Percentiles rank a stretch among this genome's conserved stretches.
These are phyloP conservation scores for Schizonepeta tenuifolia DNA, from an alignment of 257 asterid species.

Conservation along the genomic window DNA sequence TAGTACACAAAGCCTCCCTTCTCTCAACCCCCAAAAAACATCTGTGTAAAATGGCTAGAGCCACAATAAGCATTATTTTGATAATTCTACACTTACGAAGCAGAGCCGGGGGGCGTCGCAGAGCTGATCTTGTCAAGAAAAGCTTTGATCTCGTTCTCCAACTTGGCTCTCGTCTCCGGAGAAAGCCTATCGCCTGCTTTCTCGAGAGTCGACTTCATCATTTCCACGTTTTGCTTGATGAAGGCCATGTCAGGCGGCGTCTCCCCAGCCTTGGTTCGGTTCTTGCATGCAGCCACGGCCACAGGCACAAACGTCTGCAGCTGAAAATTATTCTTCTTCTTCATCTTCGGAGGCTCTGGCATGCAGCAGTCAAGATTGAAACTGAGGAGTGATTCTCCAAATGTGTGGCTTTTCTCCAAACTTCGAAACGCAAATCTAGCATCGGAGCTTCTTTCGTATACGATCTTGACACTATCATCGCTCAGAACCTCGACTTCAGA, in stretches of 20 bases:
- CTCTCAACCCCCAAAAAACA: conserved; percentile 12
- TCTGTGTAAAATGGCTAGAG: not conserved
- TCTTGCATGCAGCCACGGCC: conserved; percentile 24
- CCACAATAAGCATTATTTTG: conserved; percentile 20
- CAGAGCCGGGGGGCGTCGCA: conserved; percentile 46
- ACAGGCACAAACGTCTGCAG: conserved; percentile 31
- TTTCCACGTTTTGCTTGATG: conserved; percentile 74
- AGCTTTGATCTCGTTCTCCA: conserved; percentile 71
- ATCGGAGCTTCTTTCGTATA: conserved; percentile 56
- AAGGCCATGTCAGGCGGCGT: conserved; percentile 47
- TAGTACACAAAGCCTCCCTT: conserved; percentile 16
- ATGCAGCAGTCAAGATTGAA: conserved; percentile 42
- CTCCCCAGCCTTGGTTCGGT: conserved; percentile 30
- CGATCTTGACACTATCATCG: conserved; percentile 46
- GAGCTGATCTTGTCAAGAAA: conserved; percentile 59
- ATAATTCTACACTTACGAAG: conserved; percentile 36
- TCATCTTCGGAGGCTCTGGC: conserved; percentile 30
- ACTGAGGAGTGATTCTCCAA: conserved; percentile 57
- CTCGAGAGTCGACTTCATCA: conserved; percentile 72
- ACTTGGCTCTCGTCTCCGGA: conserved; percentile 56
- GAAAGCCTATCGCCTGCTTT: conserved; percentile 64
- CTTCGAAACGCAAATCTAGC: conserved; percentile 61
- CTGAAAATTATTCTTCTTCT: conserved; percentile 22
- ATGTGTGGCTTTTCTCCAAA: conserved; percentile 56
- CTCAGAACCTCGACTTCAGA: conserved; percentile 44